Base-by-base conservation (phyloP, 441 rosid genomes). In the Hura crepitans region DNA sequence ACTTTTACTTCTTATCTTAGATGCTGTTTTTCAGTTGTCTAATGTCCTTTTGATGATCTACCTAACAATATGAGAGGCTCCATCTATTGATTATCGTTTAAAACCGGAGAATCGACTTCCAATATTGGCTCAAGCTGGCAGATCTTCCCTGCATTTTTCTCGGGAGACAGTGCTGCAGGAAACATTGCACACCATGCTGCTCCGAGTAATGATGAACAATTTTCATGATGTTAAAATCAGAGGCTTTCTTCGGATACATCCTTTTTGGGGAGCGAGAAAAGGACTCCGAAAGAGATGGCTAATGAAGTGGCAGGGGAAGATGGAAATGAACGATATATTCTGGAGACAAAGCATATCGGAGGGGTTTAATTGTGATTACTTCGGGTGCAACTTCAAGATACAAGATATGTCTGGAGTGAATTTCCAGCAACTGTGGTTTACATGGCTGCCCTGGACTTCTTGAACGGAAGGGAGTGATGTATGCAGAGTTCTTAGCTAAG, bases 81-180 rank as follows among this genome's bases (percentile, higher is more conserved):
- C n/a, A n/a, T 83, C 91, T 0, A 68, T 88, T 11, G 88, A 83
- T 76, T 88, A 88, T 35, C 82, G 88, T 25, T 68, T 86, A 75
- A 89, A 89, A 20, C 87, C 87, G 0, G 89, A 88, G 70, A 72
- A 84, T 49, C 77, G 83, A 62, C 93, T 86, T 50, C 88, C 87
- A 0, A 15, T 72, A 22, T 10, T 88, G 89, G 90, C 82, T 86
- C 42, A 37, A 75, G 62, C 56, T 23, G 18, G 84, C 85, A 6
- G 80, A 81, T 69, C 80, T 83, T 37, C 71, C 79, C n/a, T 63
- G 72, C 2, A 74, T 83, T 14, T 85, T 85, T 65, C 79, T 83
- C 85, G 0, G 91, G 91, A 35, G 91, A 88, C 71, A 86, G 89
- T 15, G 89, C 89, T 0, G 89, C 89, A 65, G 88, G 85, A 18